These are phyloP conservation scores for Boletus eberwhitei DNA, from an alignment of 768 basidiomycete genomes.

Conservation along the genomic window DNA sequence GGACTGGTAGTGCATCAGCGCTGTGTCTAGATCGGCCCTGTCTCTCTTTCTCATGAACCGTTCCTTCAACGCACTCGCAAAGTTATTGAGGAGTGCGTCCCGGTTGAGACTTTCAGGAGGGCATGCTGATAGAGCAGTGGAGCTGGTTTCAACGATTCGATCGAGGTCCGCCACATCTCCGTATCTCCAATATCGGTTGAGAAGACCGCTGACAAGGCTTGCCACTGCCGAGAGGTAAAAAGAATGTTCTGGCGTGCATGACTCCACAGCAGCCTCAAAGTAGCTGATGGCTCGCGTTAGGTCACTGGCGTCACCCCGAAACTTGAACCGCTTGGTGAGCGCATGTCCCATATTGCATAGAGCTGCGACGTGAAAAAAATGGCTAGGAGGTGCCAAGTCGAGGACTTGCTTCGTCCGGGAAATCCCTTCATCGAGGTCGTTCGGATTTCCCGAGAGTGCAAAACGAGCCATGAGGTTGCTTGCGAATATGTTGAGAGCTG, in stretches of 20 bases:
- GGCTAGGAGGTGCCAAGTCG: conserved; percentile 19
- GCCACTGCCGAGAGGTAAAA: conserved; percentile 15
- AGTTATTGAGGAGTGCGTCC: conserved; percentile 24
- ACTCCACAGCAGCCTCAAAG: conserved; percentile 10
- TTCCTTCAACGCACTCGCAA: conserved; percentile 12
- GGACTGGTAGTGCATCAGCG: conserved; percentile 11
- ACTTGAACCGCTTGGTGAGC: conserved; percentile 20
- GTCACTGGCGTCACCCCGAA: conserved; percentile 20
- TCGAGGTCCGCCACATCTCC: conserved; percentile 22
- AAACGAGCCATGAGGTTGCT: conserved; percentile 21
- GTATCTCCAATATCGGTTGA: conserved; percentile 13
- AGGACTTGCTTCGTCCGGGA: conserved; percentile 13
- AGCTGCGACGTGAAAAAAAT: conserved; percentile 11
- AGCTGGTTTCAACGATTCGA: conserved; percentile 12
- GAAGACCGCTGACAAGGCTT: conserved; percentile 19
- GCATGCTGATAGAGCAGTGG: conserved; percentile 6
- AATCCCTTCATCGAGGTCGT: conserved; percentile 29
- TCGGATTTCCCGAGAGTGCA: conserved; percentile 13
- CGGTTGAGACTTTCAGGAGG: conserved; percentile 6
- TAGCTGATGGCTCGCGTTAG: conserved; percentile 17
- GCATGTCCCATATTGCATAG: conserved; percentile 20
- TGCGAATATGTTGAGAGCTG: conserved; percentile 9
- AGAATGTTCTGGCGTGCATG: conserved; percentile 9
- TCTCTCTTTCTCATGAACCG: conserved; percentile 17
- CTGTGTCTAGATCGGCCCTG: conserved; percentile 16